phyloP scores from a whole-genome alignment of 2,329 filamentous ascomycete genomes.

The Whalleya microplaca region DNA sequence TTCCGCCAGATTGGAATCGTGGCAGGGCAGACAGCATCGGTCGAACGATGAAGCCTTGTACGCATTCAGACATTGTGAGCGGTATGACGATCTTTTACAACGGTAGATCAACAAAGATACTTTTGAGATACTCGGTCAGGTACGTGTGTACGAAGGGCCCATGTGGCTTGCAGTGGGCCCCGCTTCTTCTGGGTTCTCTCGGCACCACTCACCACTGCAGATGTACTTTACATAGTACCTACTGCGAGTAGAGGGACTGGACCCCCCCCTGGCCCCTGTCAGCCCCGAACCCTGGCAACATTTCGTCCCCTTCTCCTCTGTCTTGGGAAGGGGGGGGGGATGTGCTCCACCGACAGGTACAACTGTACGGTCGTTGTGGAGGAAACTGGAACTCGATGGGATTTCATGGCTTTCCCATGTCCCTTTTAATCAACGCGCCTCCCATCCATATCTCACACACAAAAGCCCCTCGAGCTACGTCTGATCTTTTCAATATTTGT shows the following conservation, averaged over 20 bases:
- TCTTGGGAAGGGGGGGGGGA: neutral
- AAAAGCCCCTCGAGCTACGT: slow-evolving; percentile 17
- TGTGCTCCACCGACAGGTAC: slow-evolving; percentile 15
- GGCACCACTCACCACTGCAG: neutral
- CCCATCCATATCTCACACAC: slow-evolving; percentile 27
- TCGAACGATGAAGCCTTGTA: too few species aligned
- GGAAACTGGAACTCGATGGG: slow-evolving; percentile 34
- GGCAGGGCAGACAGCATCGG: neutral
- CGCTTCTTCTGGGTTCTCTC: neutral
- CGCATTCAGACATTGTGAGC: slow-evolving; percentile 1
- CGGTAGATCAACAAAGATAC: slow-evolving; percentile 14
- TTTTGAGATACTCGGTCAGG: slow-evolving; percentile 22
- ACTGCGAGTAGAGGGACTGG: neutral
- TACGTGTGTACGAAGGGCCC: slow-evolving; percentile 19
- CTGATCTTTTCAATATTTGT: slow-evolving; percentile 13
- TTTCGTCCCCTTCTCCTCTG: slow-evolving; percentile 2
- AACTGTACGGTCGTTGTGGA: slow-evolving; percentile 16
- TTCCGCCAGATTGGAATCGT: neutral
- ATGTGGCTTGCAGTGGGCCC: neutral
- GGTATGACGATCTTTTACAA: slow-evolving; percentile 21
- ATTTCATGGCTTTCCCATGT: slow-evolving; percentile 40
- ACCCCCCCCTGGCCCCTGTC: slow-evolving; percentile 17
- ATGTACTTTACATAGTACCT: neutral
- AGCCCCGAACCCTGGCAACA: slow-evolving; percentile 14
- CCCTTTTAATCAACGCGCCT: slow-evolving; percentile 34